Conservation (phyloP, 306 rosid genomes). For the Trifolium pratense region DNA sequence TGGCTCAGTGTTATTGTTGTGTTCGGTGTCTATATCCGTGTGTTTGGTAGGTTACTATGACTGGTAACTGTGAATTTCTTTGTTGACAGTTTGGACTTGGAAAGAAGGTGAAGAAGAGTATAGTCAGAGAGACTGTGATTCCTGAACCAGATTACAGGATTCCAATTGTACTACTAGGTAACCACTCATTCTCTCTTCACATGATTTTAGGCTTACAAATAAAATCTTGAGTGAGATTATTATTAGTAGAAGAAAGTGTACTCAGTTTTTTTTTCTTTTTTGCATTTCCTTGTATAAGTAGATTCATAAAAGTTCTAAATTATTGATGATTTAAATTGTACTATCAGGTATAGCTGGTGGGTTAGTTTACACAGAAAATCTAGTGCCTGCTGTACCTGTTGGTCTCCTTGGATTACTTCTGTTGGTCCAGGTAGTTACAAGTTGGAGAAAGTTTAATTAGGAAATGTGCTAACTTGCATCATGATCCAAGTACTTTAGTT, state of each 20-base stretch:
- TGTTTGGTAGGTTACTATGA: slow-evolving; percentile 14
- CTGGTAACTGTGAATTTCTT: slow-evolving; percentile 35
- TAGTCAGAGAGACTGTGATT: slow-evolving; percentile 66
- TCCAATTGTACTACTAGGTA: slow-evolving; percentile 88
- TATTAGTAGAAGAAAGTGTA: neutral
- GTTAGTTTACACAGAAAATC: slow-evolving; percentile 74
- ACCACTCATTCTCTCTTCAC: slow-evolving; percentile 41
- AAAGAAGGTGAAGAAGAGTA: slow-evolving; percentile 53
- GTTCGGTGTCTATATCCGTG: neutral
- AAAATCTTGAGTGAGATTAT: neutral
- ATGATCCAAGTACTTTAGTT: slow-evolving; percentile 1
- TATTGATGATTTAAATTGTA: slow-evolving; percentile 34
- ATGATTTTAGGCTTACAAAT: neutral
- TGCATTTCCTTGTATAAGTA: slow-evolving; percentile 19
- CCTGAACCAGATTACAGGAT: slow-evolving; percentile 94
- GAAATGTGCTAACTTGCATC: slow-evolving; percentile 17
- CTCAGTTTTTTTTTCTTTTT: neutral
- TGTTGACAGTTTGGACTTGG: slow-evolving; percentile 80
- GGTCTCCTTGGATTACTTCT: slow-evolving; percentile 93
- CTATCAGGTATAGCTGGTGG: slow-evolving; percentile 82
- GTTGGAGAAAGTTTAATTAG: slow-evolving; percentile 7
- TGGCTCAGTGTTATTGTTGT: neutral
- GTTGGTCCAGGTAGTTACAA: slow-evolving; percentile 76
- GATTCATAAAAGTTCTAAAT: neutral
- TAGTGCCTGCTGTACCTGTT: slow-evolving; percentile 74